These are phyloP conservation scores for Chaetomidium leptoderma DNA, from an alignment of 495 filamentous ascomycete genomes.

Conservation along the genomic window DNA sequence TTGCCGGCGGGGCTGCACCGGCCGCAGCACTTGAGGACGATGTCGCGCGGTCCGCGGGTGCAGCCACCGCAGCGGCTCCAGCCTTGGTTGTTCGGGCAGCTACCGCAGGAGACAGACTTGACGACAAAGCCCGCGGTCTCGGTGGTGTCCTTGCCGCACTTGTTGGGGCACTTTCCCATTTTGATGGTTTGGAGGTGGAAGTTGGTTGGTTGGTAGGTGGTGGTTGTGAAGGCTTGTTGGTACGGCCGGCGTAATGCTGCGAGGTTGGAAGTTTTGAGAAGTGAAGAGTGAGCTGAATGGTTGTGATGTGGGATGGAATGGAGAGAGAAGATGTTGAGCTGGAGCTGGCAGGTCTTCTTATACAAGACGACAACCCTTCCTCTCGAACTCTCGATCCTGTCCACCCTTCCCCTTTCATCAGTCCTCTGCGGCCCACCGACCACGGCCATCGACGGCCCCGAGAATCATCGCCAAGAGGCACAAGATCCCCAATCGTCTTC, in stretches of 20 bases:
- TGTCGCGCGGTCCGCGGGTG: background rate
- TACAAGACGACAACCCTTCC: background rate
- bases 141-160: background rate
- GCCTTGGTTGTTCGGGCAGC: background rate
- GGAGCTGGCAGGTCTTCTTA: background rate
- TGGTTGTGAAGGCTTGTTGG: background rate
- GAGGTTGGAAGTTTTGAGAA: background rate
- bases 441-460: background rate
- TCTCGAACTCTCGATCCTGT: background rate
- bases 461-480: background rate
- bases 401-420: too few relatives aligned
- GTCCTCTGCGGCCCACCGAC: background rate
- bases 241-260: background rate
- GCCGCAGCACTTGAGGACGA: constrained; percentile 5
- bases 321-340: background rate
- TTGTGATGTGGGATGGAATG: background rate
- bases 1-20: background rate
- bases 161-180: background rate
- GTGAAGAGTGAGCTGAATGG: background rate
- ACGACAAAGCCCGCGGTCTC: background rate
- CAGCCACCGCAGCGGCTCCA: background rate
- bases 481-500: background rate
- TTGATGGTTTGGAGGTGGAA: background rate
- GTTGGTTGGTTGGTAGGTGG: background rate
- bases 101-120: background rate